Evolutionary conservation across 2,329 filamentous ascomycete genomes (phyloP), one percentile per base, ranked within the genome.

Genomic region (Pseudogymnoascus sp.): DNA sequence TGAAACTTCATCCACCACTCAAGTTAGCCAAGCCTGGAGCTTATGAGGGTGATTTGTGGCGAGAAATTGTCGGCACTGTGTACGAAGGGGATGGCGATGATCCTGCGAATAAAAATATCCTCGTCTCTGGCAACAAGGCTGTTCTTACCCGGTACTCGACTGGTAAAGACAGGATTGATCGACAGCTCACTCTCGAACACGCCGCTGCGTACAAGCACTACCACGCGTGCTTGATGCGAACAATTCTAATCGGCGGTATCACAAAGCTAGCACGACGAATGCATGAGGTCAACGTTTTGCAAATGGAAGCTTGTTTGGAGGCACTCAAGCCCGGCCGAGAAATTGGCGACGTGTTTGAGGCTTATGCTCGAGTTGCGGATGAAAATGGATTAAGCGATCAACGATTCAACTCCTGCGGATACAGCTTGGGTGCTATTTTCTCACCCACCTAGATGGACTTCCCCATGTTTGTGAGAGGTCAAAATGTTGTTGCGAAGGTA

Each of bases 11-110:
- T n/a, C n/a, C n/a, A n/a, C 65, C 72, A 5, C 70, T 74, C 23
- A 73, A 74, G 66, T 44, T 74, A 7, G 72, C 73, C n/a, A 74
- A 74, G 38, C 72, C 72, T 0, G 72, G 72, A 2, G 73, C 73
- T 7, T 74, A 74, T 42, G 72, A 74, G 63, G 73, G 73, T n/a
- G 72, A 74, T 63, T 61, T 74, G 11, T 74, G 72, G 72, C 68
- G 72, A 5, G 73, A 74, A 62, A 71, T 74, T 44, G 67, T 70
- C 8, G 72, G 72, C 23, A 74, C 72, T 6, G 73, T 74, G 38
- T 74, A 74, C 60, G 72, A 74, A 44, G 72, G 72, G 7, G 72
- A 72, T n/a, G 72, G 72, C n/a, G 72, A 74, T 60, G 72, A 74
- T 64, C 73, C 73, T 5, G 71, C 73, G 8, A 74, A 74, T 36